Base-by-base conservation (phyloP, 768 basidiomycete genomes). In the Favolaschia claudopus region DNA sequence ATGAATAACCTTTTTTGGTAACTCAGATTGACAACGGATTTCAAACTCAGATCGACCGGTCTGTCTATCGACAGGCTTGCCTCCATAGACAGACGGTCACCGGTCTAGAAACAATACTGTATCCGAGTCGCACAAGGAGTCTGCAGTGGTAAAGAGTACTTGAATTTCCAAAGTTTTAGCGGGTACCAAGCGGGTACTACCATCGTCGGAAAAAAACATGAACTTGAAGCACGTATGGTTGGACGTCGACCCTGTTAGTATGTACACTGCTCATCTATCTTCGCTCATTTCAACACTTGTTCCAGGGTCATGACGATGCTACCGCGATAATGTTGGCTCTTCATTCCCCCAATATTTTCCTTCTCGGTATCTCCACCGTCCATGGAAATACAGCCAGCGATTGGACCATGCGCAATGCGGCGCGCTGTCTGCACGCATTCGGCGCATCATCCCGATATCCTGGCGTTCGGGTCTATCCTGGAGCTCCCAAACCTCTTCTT, bases 251-350 rank as follows among this genome's bases (percentile, higher is more conserved):
- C 87, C 89, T 13, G 88, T n/a, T n/a, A n/a, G n/a, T 88, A 69
- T 31, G 84, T 65, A 29, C 36, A n/a, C 29, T 27, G 7, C 14
- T 40, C 27, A 17, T 29, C 25, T 17, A 25, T 46, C 36, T 36
- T 25, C 27, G 20, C 38, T 22, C 12, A 33, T 45, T 29, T 57
- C 36, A 12, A 37, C 50, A 33, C 65, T 34, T 55, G 10, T 39
- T 40, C 42, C 47, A 93, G 91, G 93, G 94, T 14, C 94, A 96
- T 67, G 94, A 96, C 67, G 94, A 96, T 76, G 95, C 91, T 5
- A 87, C 86, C 12, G 93, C 92, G 4, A 87, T 96, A 47, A 76
- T 96, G 69, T 75, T 95, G 9, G 92, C 92, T 5, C 69, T 90
- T 5, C 85, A 92, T 63, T 80, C 81, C 13, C 79, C 83, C 1